A percentile compares a stretch with the other conserved stretches of the same genome.
Evolutionary conservation across 805 yeast species (phyloP).

Genomic region (Citeromyces matritensis): DNA sequence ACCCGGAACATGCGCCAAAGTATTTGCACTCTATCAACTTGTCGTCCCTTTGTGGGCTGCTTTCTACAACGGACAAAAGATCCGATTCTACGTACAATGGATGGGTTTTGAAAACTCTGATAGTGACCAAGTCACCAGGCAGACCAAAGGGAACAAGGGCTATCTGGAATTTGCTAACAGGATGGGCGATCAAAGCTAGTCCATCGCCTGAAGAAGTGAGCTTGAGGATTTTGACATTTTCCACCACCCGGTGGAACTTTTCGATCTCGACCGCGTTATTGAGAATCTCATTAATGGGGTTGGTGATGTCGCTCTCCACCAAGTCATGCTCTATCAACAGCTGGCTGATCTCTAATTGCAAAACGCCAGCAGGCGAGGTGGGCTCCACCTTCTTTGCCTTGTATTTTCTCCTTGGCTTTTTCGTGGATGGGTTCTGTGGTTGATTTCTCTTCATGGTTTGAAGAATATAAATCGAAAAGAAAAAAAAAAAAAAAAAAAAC

Average conservation of each 20-base stretch:
- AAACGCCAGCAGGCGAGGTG: constrained; percentile 70
- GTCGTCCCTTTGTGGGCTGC: constrained; percentile 33
- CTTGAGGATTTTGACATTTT: constrained; percentile 38
- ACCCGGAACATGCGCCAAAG: constrained; percentile 89
- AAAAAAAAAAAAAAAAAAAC: no score
- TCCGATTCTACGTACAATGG: constrained; percentile 67
- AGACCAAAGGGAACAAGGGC: constrained; percentile 76
- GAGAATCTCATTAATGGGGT: constrained; percentile 52
- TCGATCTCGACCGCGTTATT: constrained; percentile 35
- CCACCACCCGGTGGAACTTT: constrained; percentile 42
- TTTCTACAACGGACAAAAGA: constrained; percentile 25
- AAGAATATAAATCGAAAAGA: no score
- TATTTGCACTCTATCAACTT: constrained; percentile 58
- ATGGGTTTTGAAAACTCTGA: constrained; percentile 67
- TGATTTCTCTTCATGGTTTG: no score
- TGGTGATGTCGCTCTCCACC: constrained; percentile 29
- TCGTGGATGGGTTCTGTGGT: constrained; percentile 1
- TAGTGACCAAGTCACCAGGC: constrained; percentile 68
- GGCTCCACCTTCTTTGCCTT: constrained; percentile 52
- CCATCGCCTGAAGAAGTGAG: constrained; percentile 83
- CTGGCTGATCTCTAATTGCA: constrained; percentile 57
- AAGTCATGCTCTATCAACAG: constrained; percentile 28
- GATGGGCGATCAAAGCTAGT: constrained; percentile 51
- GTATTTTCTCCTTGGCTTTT: constrained; percentile 27
- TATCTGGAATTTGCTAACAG: constrained; percentile 33